phyloP scores from a whole-genome alignment of 2,329 filamentous ascomycete genomes.

The Aspergillus sp. region DNA sequence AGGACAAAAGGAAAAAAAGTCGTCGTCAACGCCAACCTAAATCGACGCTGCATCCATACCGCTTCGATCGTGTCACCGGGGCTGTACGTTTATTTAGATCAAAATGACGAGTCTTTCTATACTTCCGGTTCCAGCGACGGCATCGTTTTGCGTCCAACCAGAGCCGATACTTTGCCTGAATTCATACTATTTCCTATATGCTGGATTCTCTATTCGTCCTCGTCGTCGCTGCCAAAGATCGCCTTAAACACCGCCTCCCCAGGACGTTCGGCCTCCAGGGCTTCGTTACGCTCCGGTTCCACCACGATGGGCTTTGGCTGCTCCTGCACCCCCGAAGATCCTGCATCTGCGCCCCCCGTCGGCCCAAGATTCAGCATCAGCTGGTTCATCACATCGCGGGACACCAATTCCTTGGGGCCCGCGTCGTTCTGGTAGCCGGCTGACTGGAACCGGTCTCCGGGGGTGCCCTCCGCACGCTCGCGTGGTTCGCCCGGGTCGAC shows the following conservation, averaged over 20 bases:
- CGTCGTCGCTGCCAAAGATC: constrained; percentile 88
- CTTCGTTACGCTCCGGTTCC: constrained; percentile 74
- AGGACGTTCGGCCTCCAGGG: constrained; percentile 70
- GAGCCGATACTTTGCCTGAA: too few relatives aligned
- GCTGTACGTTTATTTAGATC: too few relatives aligned
- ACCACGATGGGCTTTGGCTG: constrained; percentile 43
- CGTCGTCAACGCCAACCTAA: too few relatives aligned
- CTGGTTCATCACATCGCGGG: constrained; percentile 54
- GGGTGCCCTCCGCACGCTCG: constrained; percentile 29
- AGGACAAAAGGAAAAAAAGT: too few relatives aligned
- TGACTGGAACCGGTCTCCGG: constrained; percentile 30
- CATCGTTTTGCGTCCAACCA: too few relatives aligned
- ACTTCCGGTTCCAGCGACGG: too few relatives aligned
- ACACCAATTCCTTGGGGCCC: constrained; percentile 49
- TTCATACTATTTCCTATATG: too few relatives aligned
- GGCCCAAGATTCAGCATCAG: constrained; percentile 50
- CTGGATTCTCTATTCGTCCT: constrained; percentile 63
- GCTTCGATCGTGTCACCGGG: too few relatives aligned
- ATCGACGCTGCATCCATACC: too few relatives aligned
- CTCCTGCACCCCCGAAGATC: constrained; percentile 8
- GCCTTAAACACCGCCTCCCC: constrained; percentile 82
- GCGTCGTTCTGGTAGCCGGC: constrained; percentile 31
- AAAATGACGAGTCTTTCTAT: too few relatives aligned
- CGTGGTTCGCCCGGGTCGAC: constrained; percentile 47
- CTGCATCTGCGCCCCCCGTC: constrained; percentile 14